Conservation (phyloP, 352 stramenopile genomes). For the Globisporangium radiosum region DNA sequence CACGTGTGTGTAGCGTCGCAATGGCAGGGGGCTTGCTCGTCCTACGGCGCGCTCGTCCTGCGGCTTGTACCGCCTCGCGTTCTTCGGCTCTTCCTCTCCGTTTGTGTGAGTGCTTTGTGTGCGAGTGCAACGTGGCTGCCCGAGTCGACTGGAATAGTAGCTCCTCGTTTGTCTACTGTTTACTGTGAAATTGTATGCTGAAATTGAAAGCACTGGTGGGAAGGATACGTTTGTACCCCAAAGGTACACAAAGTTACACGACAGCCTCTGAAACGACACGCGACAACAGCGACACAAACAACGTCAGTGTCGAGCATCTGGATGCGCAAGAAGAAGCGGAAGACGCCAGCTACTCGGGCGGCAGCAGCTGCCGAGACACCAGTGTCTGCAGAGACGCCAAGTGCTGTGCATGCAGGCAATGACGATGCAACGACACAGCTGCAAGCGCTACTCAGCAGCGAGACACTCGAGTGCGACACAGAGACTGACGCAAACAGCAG, state of each 20-base stretch:
- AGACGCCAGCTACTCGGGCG: not conserved
- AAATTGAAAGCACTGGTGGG: not conserved
- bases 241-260: not conserved
- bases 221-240: not conserved
- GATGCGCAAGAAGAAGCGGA: conserved; percentile 14
- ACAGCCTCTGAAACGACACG: not conserved
- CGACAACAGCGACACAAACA: not conserved
- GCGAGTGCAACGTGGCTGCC: not conserved
- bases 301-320: no score
- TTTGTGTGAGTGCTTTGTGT: not conserved
- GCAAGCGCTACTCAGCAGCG: not conserved
- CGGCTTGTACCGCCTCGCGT: not conserved
- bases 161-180: no score
- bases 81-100: not conserved
- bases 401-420: no score
- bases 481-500: no score
- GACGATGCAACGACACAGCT: no score
- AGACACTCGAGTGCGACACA: no score
- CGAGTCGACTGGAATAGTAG: not conserved
- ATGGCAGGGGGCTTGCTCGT: no score
- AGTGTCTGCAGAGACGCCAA: not conserved
- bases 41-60: not conserved
- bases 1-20: not conserved
- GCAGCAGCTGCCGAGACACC: not conserved
- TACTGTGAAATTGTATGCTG: no score